Conservation (phyloP, 306 rosid species). For the Lablab purpureus region DNA sequence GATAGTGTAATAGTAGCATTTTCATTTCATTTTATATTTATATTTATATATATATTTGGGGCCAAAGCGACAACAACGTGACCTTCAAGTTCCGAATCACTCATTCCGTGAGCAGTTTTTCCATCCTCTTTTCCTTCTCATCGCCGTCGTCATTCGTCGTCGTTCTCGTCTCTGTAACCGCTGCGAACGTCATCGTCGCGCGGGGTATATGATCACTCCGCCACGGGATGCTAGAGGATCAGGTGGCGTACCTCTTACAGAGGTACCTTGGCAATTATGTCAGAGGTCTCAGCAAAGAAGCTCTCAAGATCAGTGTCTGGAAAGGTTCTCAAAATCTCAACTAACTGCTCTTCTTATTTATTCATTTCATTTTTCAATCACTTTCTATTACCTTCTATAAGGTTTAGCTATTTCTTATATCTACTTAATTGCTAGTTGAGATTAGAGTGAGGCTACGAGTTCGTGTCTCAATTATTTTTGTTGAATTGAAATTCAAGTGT, state of each 20-base stretch:
- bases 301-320: slow-evolving; percentile 99
- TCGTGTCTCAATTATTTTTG: not conserved
- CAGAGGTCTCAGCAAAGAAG: slow-evolving; percentile 92
- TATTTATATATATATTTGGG: not conserved
- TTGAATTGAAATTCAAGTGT: slow-evolving; percentile 8
- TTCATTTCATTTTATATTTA: not conserved
- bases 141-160: not conserved
- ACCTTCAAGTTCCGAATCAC: slow-evolving; percentile 53
- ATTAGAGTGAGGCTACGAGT: slow-evolving; percentile 33
- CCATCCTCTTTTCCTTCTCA: not conserved
- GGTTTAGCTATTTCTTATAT: slow-evolving; percentile 1
- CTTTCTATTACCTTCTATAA: not conserved
- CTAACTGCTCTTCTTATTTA: not conserved
- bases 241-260: slow-evolving; percentile 93
- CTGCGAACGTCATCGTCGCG: slow-evolving; percentile 33
- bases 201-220: slow-evolving; percentile 47
- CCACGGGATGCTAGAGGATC: slow-evolving; percentile 94
- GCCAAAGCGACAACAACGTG: slow-evolving; percentile 42
- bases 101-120: slow-evolving; percentile 11
- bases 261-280: slow-evolving; percentile 97
- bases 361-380: not conserved
- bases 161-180: slow-evolving; percentile 29
- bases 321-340: slow-evolving; percentile 56
- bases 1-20: not conserved
- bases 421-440: slow-evolving; percentile 42